Base-by-base conservation (phyloP, 2,329 filamentous ascomycete genomes). In the Cladophialophora chaetospira region DNA sequence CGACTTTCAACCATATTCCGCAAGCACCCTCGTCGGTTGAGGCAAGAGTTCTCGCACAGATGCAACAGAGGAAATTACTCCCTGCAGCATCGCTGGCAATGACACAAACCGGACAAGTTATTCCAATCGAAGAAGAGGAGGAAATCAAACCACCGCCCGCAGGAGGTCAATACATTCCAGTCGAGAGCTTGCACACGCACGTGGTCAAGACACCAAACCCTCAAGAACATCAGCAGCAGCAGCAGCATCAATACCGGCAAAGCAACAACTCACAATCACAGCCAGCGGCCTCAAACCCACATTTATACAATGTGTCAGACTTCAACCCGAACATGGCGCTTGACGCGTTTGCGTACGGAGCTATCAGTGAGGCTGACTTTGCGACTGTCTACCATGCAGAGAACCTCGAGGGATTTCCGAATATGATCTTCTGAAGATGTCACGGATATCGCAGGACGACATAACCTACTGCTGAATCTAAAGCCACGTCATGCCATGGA, bases 1-100 rank as follows among this genome's bases (percentile, higher is more conserved):
- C 64, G n/a, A 23, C 57, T 2, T 61, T 53, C 33, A 58, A 64
- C 23, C 38, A 55, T 21, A 60, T 63, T 36, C 63, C 61, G 2
- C 42, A 35, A 21, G 33, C 35, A 10, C 25, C 57, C 10, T 56
- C 53, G 13, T 29, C 35, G 3, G 10, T 28, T 8, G 26, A 21
- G 5, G 13, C 26, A 13, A 33, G 3, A 3, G 23, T 47, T 23
- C 31, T 36, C 10, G 9, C 29, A 5, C 42, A 42, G 2, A 36
- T 35, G 10, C 44, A 46, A 25, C 53, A 56, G 36, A 43, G 29
- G 25, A 53, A 28, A n/a, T n/a, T 49, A n/a, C 43, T 42, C 31
- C n/a, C 25, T 5, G 13, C 19, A 9, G 15, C 48, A 17, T 53
- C 45, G 15, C 25, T 47, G 15, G 26, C 50, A 29, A 28, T 19